These are phyloP conservation scores for Laguncularia racemosa DNA, from an alignment of 345 rosid genomes.

Conservation along the genomic window DNA sequence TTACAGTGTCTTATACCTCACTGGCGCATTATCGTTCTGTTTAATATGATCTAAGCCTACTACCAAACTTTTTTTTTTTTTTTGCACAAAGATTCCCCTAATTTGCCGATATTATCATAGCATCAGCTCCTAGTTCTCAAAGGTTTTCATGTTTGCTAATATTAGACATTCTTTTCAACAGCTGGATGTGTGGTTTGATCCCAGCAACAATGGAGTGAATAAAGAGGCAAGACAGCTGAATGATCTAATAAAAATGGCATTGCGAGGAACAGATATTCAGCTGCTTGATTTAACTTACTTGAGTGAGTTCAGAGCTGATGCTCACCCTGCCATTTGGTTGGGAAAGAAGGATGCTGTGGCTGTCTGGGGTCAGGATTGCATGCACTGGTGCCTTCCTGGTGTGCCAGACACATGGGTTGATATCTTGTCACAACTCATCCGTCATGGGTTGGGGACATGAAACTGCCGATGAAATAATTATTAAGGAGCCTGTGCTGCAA, in stretches of 20 bases:
- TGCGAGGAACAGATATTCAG: conserved; percentile 41
- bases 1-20: neutral
- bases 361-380: conserved; percentile 93
- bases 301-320: conserved; percentile 94
- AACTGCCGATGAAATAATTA: neutral
- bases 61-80: neutral
- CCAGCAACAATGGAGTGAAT: conserved; percentile 77
- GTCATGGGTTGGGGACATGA: conserved; percentile 17
- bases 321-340: conserved; percentile 89
- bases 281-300: conserved; percentile 63
- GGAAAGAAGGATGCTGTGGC: conserved; percentile 91
- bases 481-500: neutral
- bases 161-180: conserved; percentile 17
- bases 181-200: conserved; percentile 95
- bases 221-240: conserved; percentile 79
- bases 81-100: neutral
- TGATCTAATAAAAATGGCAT: conserved; percentile 30
- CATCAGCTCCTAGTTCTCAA: neutral
- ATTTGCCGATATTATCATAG: neutral
- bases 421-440: conserved; percentile 54
- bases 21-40: too few relatives aligned
- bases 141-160: neutral
- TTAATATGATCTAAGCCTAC: too few relatives aligned
- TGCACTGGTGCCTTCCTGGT: conserved; percentile 99
- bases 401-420: conserved; percentile 94